A percentile compares a stretch with the other conserved stretches of the same genome.
Conservation (phyloP, 2,329 filamentous ascomycete species). For the Leptographium wingfieldii region DNA sequence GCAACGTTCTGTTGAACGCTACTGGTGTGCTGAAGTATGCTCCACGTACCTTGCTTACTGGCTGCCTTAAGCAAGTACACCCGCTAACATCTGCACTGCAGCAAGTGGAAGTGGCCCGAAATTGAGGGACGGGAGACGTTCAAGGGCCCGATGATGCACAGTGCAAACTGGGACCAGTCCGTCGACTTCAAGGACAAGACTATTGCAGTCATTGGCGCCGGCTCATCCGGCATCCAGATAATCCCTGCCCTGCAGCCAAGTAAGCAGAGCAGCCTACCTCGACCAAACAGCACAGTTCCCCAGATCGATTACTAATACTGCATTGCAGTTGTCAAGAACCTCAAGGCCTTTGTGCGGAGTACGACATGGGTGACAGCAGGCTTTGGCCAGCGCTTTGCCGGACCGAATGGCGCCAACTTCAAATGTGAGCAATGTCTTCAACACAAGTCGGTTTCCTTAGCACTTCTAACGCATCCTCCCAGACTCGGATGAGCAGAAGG, state of each 20-base stretch:
- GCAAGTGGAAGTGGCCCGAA: constrained; percentile 35
- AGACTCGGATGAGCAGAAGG: constrained; percentile 28
- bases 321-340: constrained; percentile 8
- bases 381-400: constrained; percentile 12
- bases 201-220: constrained; percentile 40
- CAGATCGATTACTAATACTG: not conserved
- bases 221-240: constrained; percentile 40
- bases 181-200: constrained; percentile 32
- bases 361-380: constrained; percentile 13
- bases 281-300: not conserved
- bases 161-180: constrained; percentile 39
- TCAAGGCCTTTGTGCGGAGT: constrained; percentile 12
- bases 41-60: not conserved
- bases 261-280: not conserved
- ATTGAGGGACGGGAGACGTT: constrained; percentile 39
- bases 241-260: constrained; percentile 2
- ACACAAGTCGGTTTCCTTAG: not conserved
- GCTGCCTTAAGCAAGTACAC: not conserved
- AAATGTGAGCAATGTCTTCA: not conserved
- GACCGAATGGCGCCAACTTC: constrained; percentile 2
- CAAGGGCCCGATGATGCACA: constrained; percentile 38
- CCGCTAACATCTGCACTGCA: not conserved
- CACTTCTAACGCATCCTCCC: not conserved
- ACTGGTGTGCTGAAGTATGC: constrained; percentile 32
- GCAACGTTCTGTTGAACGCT: constrained; percentile 35